Evolutionary conservation across 495 filamentous ascomycete species (phyloP).

Genomic region (Lasiosphaeria hispida): DNA sequence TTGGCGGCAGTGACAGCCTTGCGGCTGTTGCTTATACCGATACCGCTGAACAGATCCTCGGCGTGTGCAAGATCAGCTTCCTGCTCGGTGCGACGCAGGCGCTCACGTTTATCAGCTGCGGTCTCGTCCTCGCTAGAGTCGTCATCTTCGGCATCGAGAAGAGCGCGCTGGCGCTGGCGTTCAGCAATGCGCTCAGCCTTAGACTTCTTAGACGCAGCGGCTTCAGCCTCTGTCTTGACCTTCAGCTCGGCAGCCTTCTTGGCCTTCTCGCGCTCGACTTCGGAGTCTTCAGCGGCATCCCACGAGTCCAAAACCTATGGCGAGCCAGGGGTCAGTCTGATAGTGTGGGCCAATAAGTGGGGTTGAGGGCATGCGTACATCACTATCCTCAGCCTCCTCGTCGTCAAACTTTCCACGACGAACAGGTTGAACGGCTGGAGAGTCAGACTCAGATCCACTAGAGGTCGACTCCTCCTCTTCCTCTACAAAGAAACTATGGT

Average conservation of each 20-base stretch:
- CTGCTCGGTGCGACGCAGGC: conserved; percentile 73
- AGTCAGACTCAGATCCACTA: conserved; percentile 55
- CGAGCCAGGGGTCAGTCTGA: conserved; percentile 15
- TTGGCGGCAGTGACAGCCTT: conserved; percentile 54
- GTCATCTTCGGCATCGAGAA: conserved; percentile 48
- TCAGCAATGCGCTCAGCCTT: conserved; percentile 88
- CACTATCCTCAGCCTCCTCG: conserved; percentile 80
- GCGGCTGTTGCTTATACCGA: conserved; percentile 71
- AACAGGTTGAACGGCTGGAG: conserved; percentile 54
- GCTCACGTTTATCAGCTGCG: conserved; percentile 66
- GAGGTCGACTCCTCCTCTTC: conserved; percentile 71
- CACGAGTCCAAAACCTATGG: conserved; percentile 87
- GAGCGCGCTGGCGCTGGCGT: conserved; percentile 53
- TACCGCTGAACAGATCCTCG: conserved; percentile 80
- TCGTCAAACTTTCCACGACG: conserved; percentile 77
- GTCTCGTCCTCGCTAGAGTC: conserved; percentile 66
- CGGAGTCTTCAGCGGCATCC: conserved; percentile 96
- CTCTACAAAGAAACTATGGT: conserved; percentile 33
- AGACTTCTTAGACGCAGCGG: conserved; percentile 90
- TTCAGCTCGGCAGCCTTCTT: conserved; percentile 81
- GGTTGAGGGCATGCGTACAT: conserved; percentile 54
- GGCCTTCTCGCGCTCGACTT: conserved; percentile 92
- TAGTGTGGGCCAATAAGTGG: neutral
- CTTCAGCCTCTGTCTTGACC: conserved; percentile 85
- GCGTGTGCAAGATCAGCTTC: conserved; percentile 89